Base-by-base conservation (phyloP, 2,329 filamentous ascomycete species). In the Aspergillus pseudoglaucus region DNA sequence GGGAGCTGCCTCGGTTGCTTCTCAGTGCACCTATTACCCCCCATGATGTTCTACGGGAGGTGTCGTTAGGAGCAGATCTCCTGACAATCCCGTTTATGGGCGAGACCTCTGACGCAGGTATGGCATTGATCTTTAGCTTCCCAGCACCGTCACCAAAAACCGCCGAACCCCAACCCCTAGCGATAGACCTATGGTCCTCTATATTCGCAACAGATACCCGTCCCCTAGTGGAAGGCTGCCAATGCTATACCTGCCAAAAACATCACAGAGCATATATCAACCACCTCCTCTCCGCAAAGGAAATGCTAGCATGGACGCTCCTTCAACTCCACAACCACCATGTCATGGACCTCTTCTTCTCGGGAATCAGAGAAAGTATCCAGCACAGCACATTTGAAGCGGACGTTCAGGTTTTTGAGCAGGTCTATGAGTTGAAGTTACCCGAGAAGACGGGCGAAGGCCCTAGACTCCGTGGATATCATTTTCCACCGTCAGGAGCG, bases 281-380 rank as follows among this genome's bases (percentile, higher is more conserved):
- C 55, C 93, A 98, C 66, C 77, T 97, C 1, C 80, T 98, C 5
- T 78, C 82, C 42, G 90, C 93, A 0, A 94, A 90, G 62, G 93
- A 98, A 69, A 97, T 98, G 93, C 81, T 96, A 4, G 91, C 86
- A 20, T 98, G 93, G 93, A 87, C 85, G 0, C 76, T 98, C 6
- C 76, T 98, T 6, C 91, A 97, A 66, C 78, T 95, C 3, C 93
- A 98, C 71, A 98, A 98, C 65, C 84, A 94, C 64, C 77, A 83
- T 51, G 71, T 86, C 6, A 68, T 95, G 46, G 77, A 80, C 41
- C 60, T 71, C 0, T 95, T 97, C 72, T 95, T 97, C 66, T 67
- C 73, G 0, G 79, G 75, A 0, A 74, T 95, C 6, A 82, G 91
- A 17, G 63, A 68, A 1, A 82, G 82, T 47, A 84, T 97, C 14